Evolutionary conservation across 176 grass and related monocot genomes (phyloP).

Genomic region (bread wheat (Triticum aestivum)): IWGSC_CS_RefSeq_v2.1 NC_057801.1:135292644-135293143

Average conservation of each 20-base stretch:
- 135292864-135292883: slow-evolving; percentile 71
- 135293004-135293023: not conserved
- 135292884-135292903: not conserved
- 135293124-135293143: not conserved
- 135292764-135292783: not conserved
- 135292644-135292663: not conserved
- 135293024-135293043: not conserved
- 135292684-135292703: too few relatives aligned
- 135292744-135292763: slow-evolving; percentile 26
- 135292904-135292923: not conserved
- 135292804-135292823: slow-evolving; percentile 52
- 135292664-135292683: too few relatives aligned
- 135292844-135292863: slow-evolving; percentile 70
- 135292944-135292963: not conserved
- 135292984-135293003: slow-evolving; percentile 8
- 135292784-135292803: slow-evolving; percentile 72
- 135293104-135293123: not conserved
- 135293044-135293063: too few relatives aligned
- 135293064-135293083: too few relatives aligned
- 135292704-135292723: too few relatives aligned
- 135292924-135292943: not conserved
- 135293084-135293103: not conserved
- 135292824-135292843: slow-evolving; percentile 81
- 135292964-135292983: not conserved
- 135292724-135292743: not conserved